These are phyloP conservation scores for Fraxinus floribunda DNA, from an alignment of 305 asterid species.

Conservation along the genomic window DNA sequence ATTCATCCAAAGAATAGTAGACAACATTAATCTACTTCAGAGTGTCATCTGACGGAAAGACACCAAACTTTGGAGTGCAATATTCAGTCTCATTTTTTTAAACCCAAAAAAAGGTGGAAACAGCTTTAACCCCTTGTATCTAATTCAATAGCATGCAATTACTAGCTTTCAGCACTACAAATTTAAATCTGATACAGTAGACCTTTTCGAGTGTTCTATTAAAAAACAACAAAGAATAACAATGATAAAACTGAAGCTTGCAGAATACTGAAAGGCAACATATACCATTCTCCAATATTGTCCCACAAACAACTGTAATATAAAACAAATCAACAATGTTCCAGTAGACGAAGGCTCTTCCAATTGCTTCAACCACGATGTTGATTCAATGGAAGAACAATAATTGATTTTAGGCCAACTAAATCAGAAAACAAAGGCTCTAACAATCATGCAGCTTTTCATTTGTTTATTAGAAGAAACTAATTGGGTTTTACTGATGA, in stretches of 20 bases:
- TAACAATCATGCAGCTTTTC: background rate
- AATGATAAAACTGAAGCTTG: background rate
- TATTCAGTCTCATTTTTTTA: background rate
- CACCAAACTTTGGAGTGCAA: background rate
- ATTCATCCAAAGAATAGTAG: background rate
- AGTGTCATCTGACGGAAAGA: background rate
- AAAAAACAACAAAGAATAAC: no score
- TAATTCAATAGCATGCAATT: background rate
- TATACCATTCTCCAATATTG: constrained; percentile 2
- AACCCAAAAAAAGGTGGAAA: background rate
- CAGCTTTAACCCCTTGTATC: background rate
- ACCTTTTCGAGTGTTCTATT: background rate
- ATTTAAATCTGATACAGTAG: background rate
- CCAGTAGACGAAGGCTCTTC: background rate
- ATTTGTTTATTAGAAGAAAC: background rate
- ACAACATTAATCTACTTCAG: background rate
- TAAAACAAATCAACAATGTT: constrained; percentile 26
- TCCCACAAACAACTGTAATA: constrained; percentile 37
- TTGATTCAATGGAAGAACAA: constrained; percentile 21
- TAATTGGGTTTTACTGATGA: background rate
- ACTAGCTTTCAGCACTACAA: background rate
- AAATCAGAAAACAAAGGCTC: constrained; percentile 5
- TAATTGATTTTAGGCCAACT: constrained; percentile 30
- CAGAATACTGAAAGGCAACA: constrained; percentile 25
- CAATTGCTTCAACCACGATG: constrained; percentile 42